Evolutionary conservation across 2,329 filamentous ascomycete genomes (phyloP).

Genomic region (Parasarocladium wereldwijsianum): DNA sequence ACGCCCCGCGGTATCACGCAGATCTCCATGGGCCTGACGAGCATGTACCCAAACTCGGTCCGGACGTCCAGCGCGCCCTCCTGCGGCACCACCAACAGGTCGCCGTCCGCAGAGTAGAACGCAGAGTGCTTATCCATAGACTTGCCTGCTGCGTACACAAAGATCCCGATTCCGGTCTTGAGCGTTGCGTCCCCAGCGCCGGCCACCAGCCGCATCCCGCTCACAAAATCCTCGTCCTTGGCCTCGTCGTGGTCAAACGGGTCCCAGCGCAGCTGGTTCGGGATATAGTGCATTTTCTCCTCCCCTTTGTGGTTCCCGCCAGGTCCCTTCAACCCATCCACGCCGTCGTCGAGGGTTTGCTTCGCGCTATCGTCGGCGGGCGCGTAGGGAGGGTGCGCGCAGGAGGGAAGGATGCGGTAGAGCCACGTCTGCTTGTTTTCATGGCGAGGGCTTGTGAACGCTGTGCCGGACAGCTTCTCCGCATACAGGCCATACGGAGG

Average conservation of each 20-base stretch:
- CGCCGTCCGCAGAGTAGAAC: conserved; percentile 75
- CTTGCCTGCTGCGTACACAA: conserved; percentile 64
- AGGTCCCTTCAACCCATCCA: not conserved
- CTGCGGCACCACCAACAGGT: conserved; percentile 63
- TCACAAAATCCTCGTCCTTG: conserved; percentile 33
- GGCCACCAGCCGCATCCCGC: conserved; percentile 52
- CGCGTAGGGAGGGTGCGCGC: conserved; percentile 42
- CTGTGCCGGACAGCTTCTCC: conserved; percentile 61
- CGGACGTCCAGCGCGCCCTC: conserved; percentile 60
- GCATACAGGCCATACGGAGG: conserved; percentile 66
- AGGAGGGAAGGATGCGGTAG: conserved; percentile 53
- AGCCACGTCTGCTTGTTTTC: conserved; percentile 61
- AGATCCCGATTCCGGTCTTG: conserved; percentile 67
- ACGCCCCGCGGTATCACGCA: conserved; percentile 61
- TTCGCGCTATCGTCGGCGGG: conserved; percentile 20
- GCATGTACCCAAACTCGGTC: conserved; percentile 60
- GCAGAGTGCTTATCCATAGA: conserved; percentile 62
- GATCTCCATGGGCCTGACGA: conserved; percentile 68
- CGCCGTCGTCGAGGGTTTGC: conserved; percentile 10
- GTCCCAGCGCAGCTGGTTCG: conserved; percentile 76
- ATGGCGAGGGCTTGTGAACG: conserved; percentile 55
- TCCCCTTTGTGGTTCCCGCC: conserved; percentile 3
- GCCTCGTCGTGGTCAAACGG: conserved; percentile 57
- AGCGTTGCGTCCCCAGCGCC: conserved; percentile 67
- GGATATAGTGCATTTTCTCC: conserved; percentile 23